Evolutionary conservation across 805 yeast genomes (phyloP).

Genomic region (Ogataea nakhonphanomensis): DNA sequence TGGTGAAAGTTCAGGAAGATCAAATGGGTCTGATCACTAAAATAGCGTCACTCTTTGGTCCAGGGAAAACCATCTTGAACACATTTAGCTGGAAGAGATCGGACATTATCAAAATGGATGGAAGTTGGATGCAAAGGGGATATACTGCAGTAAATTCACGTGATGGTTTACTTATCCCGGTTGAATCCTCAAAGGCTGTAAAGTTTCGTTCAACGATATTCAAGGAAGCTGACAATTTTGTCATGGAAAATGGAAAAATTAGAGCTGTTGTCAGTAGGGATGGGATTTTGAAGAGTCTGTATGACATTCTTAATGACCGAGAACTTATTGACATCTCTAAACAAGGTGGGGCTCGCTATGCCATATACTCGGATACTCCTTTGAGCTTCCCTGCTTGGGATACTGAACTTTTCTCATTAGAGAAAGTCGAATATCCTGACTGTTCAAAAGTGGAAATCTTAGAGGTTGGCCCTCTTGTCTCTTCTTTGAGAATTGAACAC

Average conservation of each 20-base stretch:
- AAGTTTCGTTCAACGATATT: constrained; percentile 51
- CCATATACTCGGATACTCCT: constrained; percentile 87
- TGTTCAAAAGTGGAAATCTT: constrained; percentile 38
- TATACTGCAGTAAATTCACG: constrained; percentile 3
- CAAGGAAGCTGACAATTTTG: constrained; percentile 36
- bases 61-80: constrained; percentile 35
- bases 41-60: constrained; percentile 32
- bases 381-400: constrained; percentile 96
- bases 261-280: constrained; percentile 49
- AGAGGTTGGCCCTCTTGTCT: constrained; percentile 54
- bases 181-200: constrained; percentile 15
- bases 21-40: constrained; percentile 51
- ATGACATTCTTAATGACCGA: constrained; percentile 53
- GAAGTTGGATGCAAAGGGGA: constrained; percentile 6
- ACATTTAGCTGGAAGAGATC: constrained; percentile 65
- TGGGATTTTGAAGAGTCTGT: constrained; percentile 59
- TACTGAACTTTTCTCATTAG: constrained; percentile 84
- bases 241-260: constrained; percentile 60
- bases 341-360: constrained; percentile 76
- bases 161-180: constrained; percentile 2
- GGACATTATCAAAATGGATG: constrained; percentile 38
- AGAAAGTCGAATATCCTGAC: constrained; percentile 55
- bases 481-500: constrained; percentile 61
- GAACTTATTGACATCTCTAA: constrained; percentile 63
- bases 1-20: constrained; percentile 50